These are phyloP conservation scores for Copromyces sp. DNA, from an alignment of 495 filamentous ascomycete species.

Conservation along the genomic window DNA sequence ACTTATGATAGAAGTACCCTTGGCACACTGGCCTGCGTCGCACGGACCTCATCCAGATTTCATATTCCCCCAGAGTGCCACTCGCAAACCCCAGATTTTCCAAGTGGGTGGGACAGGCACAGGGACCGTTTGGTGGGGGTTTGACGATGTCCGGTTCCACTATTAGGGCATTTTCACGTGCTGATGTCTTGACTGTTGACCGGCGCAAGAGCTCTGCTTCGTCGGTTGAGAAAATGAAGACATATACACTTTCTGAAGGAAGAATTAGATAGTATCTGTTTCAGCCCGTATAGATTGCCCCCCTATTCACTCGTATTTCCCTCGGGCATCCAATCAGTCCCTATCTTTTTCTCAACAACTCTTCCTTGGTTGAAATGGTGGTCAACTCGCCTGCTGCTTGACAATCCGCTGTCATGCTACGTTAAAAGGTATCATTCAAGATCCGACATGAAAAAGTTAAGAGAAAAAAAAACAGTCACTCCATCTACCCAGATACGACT, in stretches of 20 bases:
- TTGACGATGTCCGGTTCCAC: not conserved
- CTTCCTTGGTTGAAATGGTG: not conserved
- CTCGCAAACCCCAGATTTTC: not conserved
- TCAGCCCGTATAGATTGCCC: not conserved
- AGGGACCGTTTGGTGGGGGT: not conserved
- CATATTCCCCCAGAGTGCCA: not conserved
- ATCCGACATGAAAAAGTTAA: slow-evolving; percentile 19
- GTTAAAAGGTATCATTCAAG: slow-evolving; percentile 29
- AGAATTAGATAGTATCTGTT: not conserved
- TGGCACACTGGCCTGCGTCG: not conserved
- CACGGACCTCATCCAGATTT: not conserved
- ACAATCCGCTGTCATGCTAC: slow-evolving; percentile 6
- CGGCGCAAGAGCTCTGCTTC: not conserved
- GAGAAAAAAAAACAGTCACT: slow-evolving; percentile 10
- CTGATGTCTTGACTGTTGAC: not conserved
- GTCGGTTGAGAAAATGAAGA: not conserved
- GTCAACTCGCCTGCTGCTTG: not conserved
- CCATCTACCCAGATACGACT: not conserved
- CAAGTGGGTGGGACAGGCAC: not conserved
- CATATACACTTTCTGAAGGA: not conserved
- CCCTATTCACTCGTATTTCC: not conserved
- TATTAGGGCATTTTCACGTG: not conserved
- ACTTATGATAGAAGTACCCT: not conserved
- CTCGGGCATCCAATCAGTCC: not conserved
- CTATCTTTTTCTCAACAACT: not conserved